Base-by-base conservation (phyloP, 2,329 filamentous ascomycete species). In the Penicillium expansum region DNA sequence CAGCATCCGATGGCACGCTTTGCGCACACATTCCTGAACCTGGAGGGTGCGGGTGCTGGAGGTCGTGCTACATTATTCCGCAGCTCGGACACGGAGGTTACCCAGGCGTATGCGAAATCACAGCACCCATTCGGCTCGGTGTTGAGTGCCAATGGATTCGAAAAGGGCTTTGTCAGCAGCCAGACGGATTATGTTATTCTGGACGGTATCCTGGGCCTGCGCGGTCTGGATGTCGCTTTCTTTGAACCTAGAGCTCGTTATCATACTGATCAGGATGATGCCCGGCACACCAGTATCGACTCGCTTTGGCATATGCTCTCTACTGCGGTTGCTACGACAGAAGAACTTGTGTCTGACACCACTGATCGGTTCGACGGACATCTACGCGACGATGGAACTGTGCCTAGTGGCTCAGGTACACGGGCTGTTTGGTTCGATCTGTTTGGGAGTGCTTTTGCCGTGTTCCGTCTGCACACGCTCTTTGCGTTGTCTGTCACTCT, bases 271-370 rank as follows among this genome's bases (percentile, higher is more conserved):
- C 86, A 96, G 69, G 94, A 99, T 71, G 91, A 96, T 69, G 81
- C 87, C 3, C 85, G 84, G 38, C 91, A 97, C 73, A 89, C 92
- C 1, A 81, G 74, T 55, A 70, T 73, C 56, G 78, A 83, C 49
- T 86, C 84, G 3, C 75, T 97, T 20, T 97, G 92, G 92, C 92
- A 97, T 72, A 97, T 99, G 94, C 80, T 99, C 37, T 95, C 91
- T 37, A 87, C 87, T 14, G 86, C 92, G 6, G 76, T 97, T 24
- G 84, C 86, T 7, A 94, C 92, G 0, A 85, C 90, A 22, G 81
- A 87, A 66, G 81, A 81, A 1, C 80, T 97, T 42, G 87, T 91
- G 0, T 83, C 85, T 14, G 85, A 91, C 63, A 85, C 82, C 0
- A 86, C 85, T 56, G 77, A 82, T 44, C 80, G 79, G 2, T 96